Conservation (phyloP, 2,329 filamentous ascomycete genomes). For the Talaromyces marneffei region DNA sequence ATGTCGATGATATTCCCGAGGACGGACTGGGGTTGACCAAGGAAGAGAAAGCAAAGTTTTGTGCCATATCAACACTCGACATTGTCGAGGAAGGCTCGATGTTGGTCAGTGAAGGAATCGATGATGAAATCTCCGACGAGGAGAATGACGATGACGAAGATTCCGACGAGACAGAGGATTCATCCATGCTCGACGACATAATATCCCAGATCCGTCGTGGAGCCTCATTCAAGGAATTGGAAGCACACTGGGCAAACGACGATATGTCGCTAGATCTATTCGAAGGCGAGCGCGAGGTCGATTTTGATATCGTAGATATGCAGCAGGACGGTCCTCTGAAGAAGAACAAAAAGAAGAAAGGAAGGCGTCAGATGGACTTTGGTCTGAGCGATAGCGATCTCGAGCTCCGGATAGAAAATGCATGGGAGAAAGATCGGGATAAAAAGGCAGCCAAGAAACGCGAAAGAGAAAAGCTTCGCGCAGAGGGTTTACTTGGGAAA, state of each 20-base stretch:
- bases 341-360: slow-evolving; percentile 59
- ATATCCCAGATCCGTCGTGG: slow-evolving; percentile 11
- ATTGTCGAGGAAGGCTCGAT: neutral
- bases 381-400: slow-evolving; percentile 63
- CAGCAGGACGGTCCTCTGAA: slow-evolving; percentile 59
- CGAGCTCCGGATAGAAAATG: slow-evolving; percentile 52
- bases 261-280: slow-evolving; percentile 51
- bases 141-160: slow-evolving; percentile 16
- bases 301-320: slow-evolving; percentile 82
- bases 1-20: slow-evolving; percentile 18
- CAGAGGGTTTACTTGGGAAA: slow-evolving; percentile 58
- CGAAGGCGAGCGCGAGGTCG: slow-evolving; percentile 57
- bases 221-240: neutral
- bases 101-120: slow-evolving; percentile 16
- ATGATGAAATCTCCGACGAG: slow-evolving; percentile 13
- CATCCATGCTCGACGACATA: slow-evolving; percentile 45
- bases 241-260: neutral
- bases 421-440: slow-evolving; percentile 62
- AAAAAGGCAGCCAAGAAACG: slow-evolving; percentile 67
- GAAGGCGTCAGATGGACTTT: slow-evolving; percentile 49
- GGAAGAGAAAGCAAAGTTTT: slow-evolving; percentile 16
- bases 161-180: slow-evolving; percentile 10
- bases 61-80: neutral
- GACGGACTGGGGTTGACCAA: slow-evolving; percentile 19
- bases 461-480: slow-evolving; percentile 63